Evolutionary conservation across 2,329 filamentous ascomycete genomes (phyloP), one percentile per base, ranked within the genome.

Genomic region (Phialocephala sp.): DNA sequence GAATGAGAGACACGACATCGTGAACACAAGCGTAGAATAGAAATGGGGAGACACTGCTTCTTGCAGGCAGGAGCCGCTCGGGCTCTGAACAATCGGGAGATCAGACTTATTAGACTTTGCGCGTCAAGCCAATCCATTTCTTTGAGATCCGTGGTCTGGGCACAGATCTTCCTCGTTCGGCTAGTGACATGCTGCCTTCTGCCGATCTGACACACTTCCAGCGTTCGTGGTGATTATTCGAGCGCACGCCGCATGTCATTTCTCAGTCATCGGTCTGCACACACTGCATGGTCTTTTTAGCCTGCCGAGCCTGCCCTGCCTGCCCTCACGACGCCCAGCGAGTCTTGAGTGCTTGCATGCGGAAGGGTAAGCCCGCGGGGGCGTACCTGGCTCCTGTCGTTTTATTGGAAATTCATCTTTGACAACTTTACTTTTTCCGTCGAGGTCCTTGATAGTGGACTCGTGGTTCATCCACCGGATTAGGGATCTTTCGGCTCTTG

Each of bases 151-250:
- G 45, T 22, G 45, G n/a, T 50, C 45, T 50, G 45, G 45, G 45
- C n/a, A 50, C 45, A 50, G 45, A 20, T 20, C n/a, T 45, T 50
- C 45, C 45, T 50, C 45, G 20, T 24, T 24, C 45, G 45, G 45
- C 45, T 50, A 50, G n/a, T 50, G 45, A 14, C 45, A 50, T 50
- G 45, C n/a, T 50, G 45, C n/a, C 45, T 50, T 50, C 45, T 50
- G 45, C 45, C 45, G 45, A 24, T 32, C 41, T 50, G 45, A 11
- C 45, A 50, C 45, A 50, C 24, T 22, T n/a, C 18, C 20, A 41
- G 15, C 15, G 37, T 41, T 41, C 12, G 37, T 14, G 37, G 37
- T 41, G 37, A 12, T 14, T 14, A 18, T 18, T 14, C 37, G 15
- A 47, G 43, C 43, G 43, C 43, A 22, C 50, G 27, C 45, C 50